phyloP scores from a whole-genome alignment of 805 yeast genomes.

The Lachancea nothofagi region DNA sequence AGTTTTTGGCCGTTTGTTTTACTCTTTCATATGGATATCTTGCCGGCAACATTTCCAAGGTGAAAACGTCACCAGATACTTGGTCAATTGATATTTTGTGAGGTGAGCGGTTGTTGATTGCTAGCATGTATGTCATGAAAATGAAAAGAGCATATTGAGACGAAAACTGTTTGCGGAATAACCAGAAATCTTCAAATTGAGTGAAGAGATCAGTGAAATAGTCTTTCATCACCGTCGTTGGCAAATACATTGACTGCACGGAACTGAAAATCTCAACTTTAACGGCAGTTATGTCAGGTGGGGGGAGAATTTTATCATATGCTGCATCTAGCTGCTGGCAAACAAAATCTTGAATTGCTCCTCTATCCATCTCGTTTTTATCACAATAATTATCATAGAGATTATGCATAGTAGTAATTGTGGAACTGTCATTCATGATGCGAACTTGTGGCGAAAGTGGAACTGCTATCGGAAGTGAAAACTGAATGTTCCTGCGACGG shows the following conservation, averaged over 20 bases:
- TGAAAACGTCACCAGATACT: conserved; percentile 84
- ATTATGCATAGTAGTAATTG: conserved; percentile 67
- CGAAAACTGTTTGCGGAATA: conserved; percentile 91
- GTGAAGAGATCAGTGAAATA: conserved; percentile 67
- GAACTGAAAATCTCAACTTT: conserved; percentile 89
- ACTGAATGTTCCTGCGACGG: conserved; percentile 74
- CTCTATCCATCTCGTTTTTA: conserved; percentile 65
- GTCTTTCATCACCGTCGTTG: conserved; percentile 73
- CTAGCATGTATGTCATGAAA: conserved; percentile 90
- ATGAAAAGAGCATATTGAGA: conserved; percentile 91
- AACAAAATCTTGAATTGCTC: conserved; percentile 84
- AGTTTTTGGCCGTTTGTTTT: conserved; percentile 35
- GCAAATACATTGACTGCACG: conserved; percentile 81
- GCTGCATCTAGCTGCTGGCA: conserved; percentile 86
- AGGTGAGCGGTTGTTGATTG: conserved; percentile 88
- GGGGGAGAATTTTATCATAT: conserved; percentile 86
- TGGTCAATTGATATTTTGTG: conserved; percentile 82
- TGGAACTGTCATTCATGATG: conserved; percentile 75
- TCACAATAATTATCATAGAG: conserved; percentile 86
- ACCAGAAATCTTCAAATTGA: conserved; percentile 91
- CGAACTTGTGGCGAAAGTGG: conserved; percentile 94
- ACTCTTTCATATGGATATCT: conserved; percentile 51
- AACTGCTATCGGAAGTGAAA: conserved; percentile 85
- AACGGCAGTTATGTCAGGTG: conserved; percentile 83
- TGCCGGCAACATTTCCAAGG: conserved; percentile 93